phyloP scores from a whole-genome alignment of 805 yeast genomes.

The Zygoascus bituminiphila region DNA sequence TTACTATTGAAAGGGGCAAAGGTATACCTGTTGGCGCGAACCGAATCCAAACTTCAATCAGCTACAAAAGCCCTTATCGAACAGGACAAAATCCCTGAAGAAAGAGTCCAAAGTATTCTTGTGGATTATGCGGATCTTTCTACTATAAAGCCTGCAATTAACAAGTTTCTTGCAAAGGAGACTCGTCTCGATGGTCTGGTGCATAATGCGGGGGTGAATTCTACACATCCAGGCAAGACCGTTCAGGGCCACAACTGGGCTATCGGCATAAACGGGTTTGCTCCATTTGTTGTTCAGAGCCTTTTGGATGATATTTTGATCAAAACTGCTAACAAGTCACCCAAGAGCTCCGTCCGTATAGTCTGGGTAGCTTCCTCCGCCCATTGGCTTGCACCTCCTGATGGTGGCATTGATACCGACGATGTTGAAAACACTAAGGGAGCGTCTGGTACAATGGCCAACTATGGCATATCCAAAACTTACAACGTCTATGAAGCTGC shows the following conservation, averaged over 20 bases:
- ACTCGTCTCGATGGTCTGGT: slow-evolving; percentile 31
- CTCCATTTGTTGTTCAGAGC: slow-evolving; percentile 34
- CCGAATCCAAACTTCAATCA: slow-evolving; percentile 45
- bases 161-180: slow-evolving; percentile 23
- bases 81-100: slow-evolving; percentile 18
- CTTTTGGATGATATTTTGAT: slow-evolving; percentile 32
- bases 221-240: slow-evolving; percentile 26
- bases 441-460: slow-evolving; percentile 10
- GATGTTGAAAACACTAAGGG: slow-evolving; percentile 25
- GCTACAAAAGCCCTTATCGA: slow-evolving; percentile 41
- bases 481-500: slow-evolving; percentile 32
- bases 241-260: slow-evolving; percentile 42
- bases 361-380: slow-evolving; percentile 32
- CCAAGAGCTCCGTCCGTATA: slow-evolving; percentile 31
- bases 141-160: slow-evolving; percentile 34
- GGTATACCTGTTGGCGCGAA: slow-evolving; percentile 72
- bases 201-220: slow-evolving; percentile 41
- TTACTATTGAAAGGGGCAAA: slow-evolving; percentile 48
- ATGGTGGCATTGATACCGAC: slow-evolving; percentile 31
- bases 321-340: slow-evolving; percentile 26
- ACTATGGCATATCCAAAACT: slow-evolving; percentile 40
- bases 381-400: slow-evolving; percentile 21
- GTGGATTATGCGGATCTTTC: slow-evolving; percentile 32
- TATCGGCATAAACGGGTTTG: slow-evolving; percentile 41
- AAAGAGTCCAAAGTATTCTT: slow-evolving; percentile 11